A percentile compares a stretch with the other conserved stretches of the same genome.
These are phyloP conservation scores for Fusarium nelsonii DNA, from an alignment of 2,329 filamentous ascomycete genomes.

Conservation along the genomic window DNA sequence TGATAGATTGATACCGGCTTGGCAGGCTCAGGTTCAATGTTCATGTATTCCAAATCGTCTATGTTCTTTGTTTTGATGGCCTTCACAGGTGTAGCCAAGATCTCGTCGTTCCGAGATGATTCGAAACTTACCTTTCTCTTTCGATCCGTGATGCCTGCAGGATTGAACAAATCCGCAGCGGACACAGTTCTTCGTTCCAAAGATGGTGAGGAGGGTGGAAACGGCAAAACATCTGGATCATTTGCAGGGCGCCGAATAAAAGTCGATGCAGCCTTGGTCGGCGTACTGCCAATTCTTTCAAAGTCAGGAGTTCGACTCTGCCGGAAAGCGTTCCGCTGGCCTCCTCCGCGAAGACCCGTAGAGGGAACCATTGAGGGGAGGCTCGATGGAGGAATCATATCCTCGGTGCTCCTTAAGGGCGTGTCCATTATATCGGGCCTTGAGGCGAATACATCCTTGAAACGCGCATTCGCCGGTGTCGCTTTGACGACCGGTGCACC, in stretches of 20 bases:
- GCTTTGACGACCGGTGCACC: slow-evolving; percentile 65
- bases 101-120: slow-evolving; percentile 30
- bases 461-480: slow-evolving; percentile 67
- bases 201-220: slow-evolving; percentile 55
- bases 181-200: slow-evolving; percentile 44
- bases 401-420: slow-evolving; percentile 45
- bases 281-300: slow-evolving; percentile 51
- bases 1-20: slow-evolving; percentile 64
- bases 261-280: slow-evolving; percentile 45
- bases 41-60: slow-evolving; percentile 17
- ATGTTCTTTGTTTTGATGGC: slow-evolving; percentile 44
- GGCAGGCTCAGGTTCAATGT: slow-evolving; percentile 22
- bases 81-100: slow-evolving; percentile 57
- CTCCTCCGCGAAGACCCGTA: slow-evolving; percentile 53
- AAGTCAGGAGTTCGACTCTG: slow-evolving; percentile 49
- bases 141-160: slow-evolving; percentile 27
- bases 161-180: slow-evolving; percentile 30
- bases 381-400: slow-evolving; percentile 55
- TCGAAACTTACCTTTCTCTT: slow-evolving; percentile 37
- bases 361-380: slow-evolving; percentile 57
- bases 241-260: slow-evolving; percentile 49
- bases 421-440: slow-evolving; percentile 44
- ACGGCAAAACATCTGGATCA: slow-evolving; percentile 44
- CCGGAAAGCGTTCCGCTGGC: slow-evolving; percentile 50
- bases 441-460: slow-evolving; percentile 62